Evolutionary conservation across 371 early-diverging fungal genomes (phyloP), one percentile per base, ranked within the genome.

Genomic region (Funneliformis caledonium): DNA sequence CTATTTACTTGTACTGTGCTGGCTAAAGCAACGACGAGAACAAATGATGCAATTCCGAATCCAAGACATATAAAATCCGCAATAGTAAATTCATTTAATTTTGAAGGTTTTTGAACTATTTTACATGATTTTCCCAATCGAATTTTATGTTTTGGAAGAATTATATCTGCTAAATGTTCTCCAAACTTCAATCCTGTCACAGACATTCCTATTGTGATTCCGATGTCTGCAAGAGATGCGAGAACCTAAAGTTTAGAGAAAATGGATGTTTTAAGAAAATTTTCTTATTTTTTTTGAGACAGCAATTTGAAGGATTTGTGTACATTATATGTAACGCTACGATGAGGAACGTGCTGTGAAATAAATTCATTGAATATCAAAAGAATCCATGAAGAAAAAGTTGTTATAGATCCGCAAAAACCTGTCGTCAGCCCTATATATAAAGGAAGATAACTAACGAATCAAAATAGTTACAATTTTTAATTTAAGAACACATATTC

Each of bases 341-440:
- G 82, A 79, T 81, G 85, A 83, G 80, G 89, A 89, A 22, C 89
- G 83, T 0, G 86, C 86, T 37, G 67, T 65, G 22, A 14, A 65
- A 88, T 82, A 72, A 94, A 86, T 72, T 87, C 87, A 60, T 84
- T 68, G 72, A 91, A 92, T 2, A 89, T 87, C 14, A 83, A 89
- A n/a, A 91, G 81, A 72, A 90, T 91, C 94, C 94, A 96, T 1
- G 94, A 92, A 12, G 96, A 95, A 80, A 95, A 96, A 0, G 95
- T 94, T 0, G 96, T 96, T 14, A 96, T 92, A 0, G 95, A 94
- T 0, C 96, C 96, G 82, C 96, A 96, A 22, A 96, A 88, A 1
- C 96, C 96, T 10, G 93, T 91, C 2, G 92, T 86, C 8, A 95
- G 72, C 0, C 89, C 94, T 2, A 89, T 82, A 73, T 92, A 89